Evolutionary conservation across 345 rosid species (phyloP), one percentile per base, ranked within the genome.

Genomic region (Sisymbrium irio): DNA sequence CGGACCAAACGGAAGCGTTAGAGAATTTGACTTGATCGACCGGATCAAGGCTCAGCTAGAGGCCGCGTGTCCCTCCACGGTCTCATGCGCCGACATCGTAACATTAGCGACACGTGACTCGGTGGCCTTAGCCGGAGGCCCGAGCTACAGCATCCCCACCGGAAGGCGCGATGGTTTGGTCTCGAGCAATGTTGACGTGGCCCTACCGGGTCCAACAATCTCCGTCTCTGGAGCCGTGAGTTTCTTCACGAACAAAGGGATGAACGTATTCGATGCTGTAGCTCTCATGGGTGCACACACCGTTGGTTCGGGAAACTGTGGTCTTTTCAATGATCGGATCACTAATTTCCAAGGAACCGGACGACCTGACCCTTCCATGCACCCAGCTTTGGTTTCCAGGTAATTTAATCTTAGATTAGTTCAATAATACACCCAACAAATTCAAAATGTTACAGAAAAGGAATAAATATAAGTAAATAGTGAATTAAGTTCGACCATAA

Each of bases 51-150:
- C 74, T 58, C 79, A 74, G 25, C 70, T 92, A 27, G 96, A 90
- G 59, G 62, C 77, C 0, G 77, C 73, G 0, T 92, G 95, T 58
- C 93, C 93, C 13, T 62, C 74, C 5, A 84, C 75, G 0, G 96
- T 92, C 20, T 92, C 98, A 6, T 90, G 96, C 37, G 89, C 98
- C 1, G 97, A 89, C 25, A 78, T 78, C 22, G 51, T 78, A 13
- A 73, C 81, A 2, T 39, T 78, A 12, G 81, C 81, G 7, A 54
- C 81, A 14, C 78, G 81, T 67, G 78, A 78, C 61, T 72, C 81
- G 0, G 81, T 78, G 36, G 53, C 39, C 0, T 73, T 78, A 62
- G 81, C 74, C 9, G 74, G 81, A 66, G 81, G 81, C 14, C 78
- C 78, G 2, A 76, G 83, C 61, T 88, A 87, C 65, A 54, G 42